These are phyloP conservation scores for Gossypium thurberi DNA, from an alignment of 345 rosid genomes.

Conservation along the genomic window DNA sequence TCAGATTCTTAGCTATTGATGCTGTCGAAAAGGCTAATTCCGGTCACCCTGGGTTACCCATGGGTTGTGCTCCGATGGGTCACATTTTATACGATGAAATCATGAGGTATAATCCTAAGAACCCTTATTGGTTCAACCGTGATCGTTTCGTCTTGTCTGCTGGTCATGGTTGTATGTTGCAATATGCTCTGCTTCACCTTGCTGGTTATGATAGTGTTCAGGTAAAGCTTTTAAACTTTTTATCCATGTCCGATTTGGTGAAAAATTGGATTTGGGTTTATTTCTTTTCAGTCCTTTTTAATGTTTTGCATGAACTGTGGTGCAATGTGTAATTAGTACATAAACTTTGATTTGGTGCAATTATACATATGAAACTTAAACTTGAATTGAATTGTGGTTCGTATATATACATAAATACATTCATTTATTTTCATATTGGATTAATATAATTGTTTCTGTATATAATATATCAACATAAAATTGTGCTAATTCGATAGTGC, in stretches of 20 bases:
- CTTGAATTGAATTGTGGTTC: too few species aligned
- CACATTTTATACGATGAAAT: conserved; percentile 85
- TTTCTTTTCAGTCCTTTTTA: neutral
- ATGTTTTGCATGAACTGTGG: neutral
- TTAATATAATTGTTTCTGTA: too few species aligned
- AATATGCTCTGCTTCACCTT: conserved; percentile 88
- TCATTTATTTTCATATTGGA: too few species aligned
- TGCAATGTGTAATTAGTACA: too few species aligned
- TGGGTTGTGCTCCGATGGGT: conserved; percentile 97
- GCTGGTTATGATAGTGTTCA: conserved; percentile 88
- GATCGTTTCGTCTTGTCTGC: conserved; percentile 95
- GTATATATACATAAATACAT: too few species aligned
- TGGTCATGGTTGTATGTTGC: conserved; percentile 96
- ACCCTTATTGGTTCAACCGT: conserved; percentile 95
- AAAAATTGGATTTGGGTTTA: neutral
- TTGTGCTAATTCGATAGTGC: too few species aligned
- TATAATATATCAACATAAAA: too few species aligned
- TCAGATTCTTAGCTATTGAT: conserved; percentile 79
- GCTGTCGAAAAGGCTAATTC: conserved; percentile 98
- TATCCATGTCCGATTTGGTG: neutral
- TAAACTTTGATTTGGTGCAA: too few species aligned
- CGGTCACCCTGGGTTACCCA: conserved; percentile 96
- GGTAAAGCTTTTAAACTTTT: conserved; percentile 24
- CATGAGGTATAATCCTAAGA: conserved; percentile 90
- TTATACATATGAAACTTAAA: too few species aligned